Evolutionary conservation across 2,329 filamentous ascomycete species (phyloP), one percentile per base, ranked within the genome.

Genomic region (Coleophoma eucalyptorum): DNA sequence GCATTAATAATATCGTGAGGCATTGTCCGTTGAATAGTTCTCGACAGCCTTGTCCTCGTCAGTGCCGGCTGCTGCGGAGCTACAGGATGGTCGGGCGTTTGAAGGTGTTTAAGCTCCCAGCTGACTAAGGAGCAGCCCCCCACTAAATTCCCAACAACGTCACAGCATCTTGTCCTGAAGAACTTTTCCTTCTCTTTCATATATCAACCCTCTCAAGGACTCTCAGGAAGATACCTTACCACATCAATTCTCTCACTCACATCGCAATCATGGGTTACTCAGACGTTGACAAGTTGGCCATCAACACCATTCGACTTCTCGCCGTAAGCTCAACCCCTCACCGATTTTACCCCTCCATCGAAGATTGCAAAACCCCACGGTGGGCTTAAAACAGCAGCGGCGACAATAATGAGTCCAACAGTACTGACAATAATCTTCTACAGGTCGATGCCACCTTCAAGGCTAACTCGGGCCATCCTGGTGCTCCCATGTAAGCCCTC

Each of bases 381-480:
- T 8, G 26, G 6, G 26, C 26, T 8, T 26, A 8, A 26, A n/a
- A 26, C 26, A 26, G 26, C 26, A 26, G 26, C 26, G 26, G 10
- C 26, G 26, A 26, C 26, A 26, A 26, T 7, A 3, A 26, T 26
- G 26, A 26, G 26, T 26, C 8, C 55, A 50, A 31, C 50, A 21
- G 41, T 49, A 50, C 53, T 63, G 35, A 63, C 46, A 12, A 35
- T 35, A n/a, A 18, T 42, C 26, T 49, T 47, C 48, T 62, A 55
- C 70, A 99, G 94, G 89, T 91, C 79, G 94, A 99, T 97, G 94
- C 93, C 72, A 97, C 92, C 68, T 86, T 86, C 75, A 81, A 88
- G 72, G 90, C 93, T 72, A 97, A 97, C 84, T 97, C 93, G 60
- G 94, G 94, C 71, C 94, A 99, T 79, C 94, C 94, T 67, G 94